Percentiles rank a stretch among this genome's conserved stretches.
phyloP scores from a whole-genome alignment of 1,284 basidiomycete species.

The Microbotryomycetes sp. region DNA sequence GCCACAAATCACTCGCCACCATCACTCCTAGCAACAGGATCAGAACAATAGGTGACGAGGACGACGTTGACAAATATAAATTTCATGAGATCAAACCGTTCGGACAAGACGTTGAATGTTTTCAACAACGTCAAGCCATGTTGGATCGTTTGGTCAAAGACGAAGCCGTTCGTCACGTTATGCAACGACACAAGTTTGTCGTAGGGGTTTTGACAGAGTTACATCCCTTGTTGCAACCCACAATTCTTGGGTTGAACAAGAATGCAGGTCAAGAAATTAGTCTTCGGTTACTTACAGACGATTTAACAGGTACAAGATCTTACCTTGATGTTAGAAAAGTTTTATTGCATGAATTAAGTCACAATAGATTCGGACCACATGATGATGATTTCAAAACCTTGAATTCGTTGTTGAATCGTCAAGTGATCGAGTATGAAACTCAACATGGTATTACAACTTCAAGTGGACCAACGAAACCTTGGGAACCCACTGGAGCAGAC shows the following conservation, averaged over 20 bases:
- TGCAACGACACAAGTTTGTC: slow-evolving; percentile 22
- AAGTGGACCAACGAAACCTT: background rate
- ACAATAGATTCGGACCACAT: slow-evolving; percentile 65
- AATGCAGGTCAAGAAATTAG: slow-evolving; percentile 49
- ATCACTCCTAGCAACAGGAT: slow-evolving; percentile 6
- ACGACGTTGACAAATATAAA: slow-evolving; percentile 9
- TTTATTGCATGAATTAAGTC: slow-evolving; percentile 66
- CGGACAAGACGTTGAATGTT: slow-evolving; percentile 16
- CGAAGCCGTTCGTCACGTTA: slow-evolving; percentile 27
- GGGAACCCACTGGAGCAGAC: background rate
- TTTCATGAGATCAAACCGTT: slow-evolving; percentile 31
- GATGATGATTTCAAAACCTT: slow-evolving; percentile 59
- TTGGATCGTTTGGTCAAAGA: slow-evolving; percentile 27
- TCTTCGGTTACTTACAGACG: slow-evolving; percentile 31
- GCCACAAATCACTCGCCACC: background rate
- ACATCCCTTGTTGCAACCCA: slow-evolving; percentile 47
- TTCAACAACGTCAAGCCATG: slow-evolving; percentile 22
- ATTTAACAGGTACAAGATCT: slow-evolving; percentile 56
- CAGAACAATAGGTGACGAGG: slow-evolving; percentile 10
- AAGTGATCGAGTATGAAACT: slow-evolving; percentile 61
- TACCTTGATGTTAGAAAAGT: slow-evolving; percentile 61
- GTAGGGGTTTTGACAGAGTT: slow-evolving; percentile 28
- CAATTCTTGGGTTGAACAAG: slow-evolving; percentile 62
- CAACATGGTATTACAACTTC: slow-evolving; percentile 20
- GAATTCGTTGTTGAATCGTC: slow-evolving; percentile 64